Conservation (phyloP, 2,329 filamentous ascomycete genomes). For the Nigrospora oryzae region DNA sequence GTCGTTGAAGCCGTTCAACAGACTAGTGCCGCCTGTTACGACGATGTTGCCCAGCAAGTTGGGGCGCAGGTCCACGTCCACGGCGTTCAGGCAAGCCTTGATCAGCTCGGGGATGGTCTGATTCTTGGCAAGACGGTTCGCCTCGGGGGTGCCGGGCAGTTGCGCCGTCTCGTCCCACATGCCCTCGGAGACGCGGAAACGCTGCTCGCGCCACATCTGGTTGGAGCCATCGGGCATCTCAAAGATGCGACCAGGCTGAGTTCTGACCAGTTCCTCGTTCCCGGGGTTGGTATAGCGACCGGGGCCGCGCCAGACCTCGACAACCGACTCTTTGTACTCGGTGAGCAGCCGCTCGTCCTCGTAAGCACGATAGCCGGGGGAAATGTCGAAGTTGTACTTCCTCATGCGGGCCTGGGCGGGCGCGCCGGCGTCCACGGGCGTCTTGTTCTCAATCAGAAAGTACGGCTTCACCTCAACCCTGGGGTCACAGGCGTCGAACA, state of each 20-base stretch:
- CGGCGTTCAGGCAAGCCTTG: constrained; percentile 63
- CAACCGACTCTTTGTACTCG: constrained; percentile 96
- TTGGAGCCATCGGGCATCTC: constrained; percentile 98
- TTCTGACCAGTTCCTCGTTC: constrained; percentile 70
- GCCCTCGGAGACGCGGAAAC: constrained; percentile 78
- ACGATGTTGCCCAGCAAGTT: constrained; percentile 84
- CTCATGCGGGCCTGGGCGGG: constrained; percentile 69
- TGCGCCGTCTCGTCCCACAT: constrained; percentile 83
- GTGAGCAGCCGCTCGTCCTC: constrained; percentile 90
- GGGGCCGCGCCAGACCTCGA: constrained; percentile 85
- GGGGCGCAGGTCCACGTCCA: constrained; percentile 83
- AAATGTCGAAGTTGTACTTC: constrained; percentile 54
- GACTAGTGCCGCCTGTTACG: constrained; percentile 77
- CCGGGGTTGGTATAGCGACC: constrained; percentile 54
- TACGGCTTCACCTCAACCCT: constrained; percentile 71
- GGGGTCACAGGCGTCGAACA: constrained; percentile 65
- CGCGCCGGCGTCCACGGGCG: constrained; percentile 76
- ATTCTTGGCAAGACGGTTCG: constrained; percentile 47
- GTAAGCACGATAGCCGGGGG: constrained; percentile 67
- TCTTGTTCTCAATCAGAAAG: constrained; percentile 82
- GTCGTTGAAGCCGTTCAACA: constrained; percentile 89
- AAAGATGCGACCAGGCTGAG: constrained; percentile 74
- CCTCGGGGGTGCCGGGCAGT: constrained; percentile 39
- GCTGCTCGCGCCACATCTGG: constrained; percentile 84
- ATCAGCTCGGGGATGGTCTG: constrained; percentile 83